Percentiles rank a stretch among this genome's conserved stretches.
Evolutionary conservation across 176 grass and related monocot species (phyloP).

Genomic region (Pontederia crassipes): DNA sequence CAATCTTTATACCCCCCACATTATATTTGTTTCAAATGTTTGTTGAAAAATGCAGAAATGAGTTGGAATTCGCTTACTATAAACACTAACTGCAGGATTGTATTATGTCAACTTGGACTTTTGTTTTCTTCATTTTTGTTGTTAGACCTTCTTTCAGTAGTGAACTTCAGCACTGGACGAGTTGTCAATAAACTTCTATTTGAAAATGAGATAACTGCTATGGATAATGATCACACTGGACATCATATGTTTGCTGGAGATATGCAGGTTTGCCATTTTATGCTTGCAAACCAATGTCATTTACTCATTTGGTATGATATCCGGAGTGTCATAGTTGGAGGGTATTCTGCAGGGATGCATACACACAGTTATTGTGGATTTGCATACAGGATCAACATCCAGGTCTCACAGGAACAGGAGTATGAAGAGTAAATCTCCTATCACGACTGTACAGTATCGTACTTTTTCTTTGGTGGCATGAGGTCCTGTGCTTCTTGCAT

Average conservation of each 20-base stretch:
- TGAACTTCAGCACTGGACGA: slow-evolving; percentile 98
- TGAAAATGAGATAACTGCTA: slow-evolving; percentile 83
- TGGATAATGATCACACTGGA: slow-evolving; percentile 91
- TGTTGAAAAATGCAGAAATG: background rate
- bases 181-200: slow-evolving; percentile 80
- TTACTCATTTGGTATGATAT: slow-evolving; percentile 3
- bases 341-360: slow-evolving; percentile 61
- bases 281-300: slow-evolving; percentile 17
- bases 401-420: slow-evolving; percentile 80
- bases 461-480: slow-evolving; percentile 83
- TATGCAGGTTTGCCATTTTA: slow-evolving; percentile 46
- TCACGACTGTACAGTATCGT: slow-evolving; percentile 73
- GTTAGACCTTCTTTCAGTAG: slow-evolving; percentile 31
- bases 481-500: slow-evolving; percentile 81
- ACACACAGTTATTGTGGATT: slow-evolving; percentile 71
- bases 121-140: background rate
- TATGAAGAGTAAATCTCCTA: slow-evolving; percentile 58
- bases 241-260: slow-evolving; percentile 92
- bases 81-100: background rate
- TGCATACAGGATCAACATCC: slow-evolving; percentile 72
- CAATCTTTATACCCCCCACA: slow-evolving; percentile 5
- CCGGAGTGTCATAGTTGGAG: slow-evolving; percentile 2
- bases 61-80: background rate
- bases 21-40: background rate
- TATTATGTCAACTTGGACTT: background rate